phyloP scores from a whole-genome alignment of 805 yeast species.

The Myxozyma neotropica region DNA sequence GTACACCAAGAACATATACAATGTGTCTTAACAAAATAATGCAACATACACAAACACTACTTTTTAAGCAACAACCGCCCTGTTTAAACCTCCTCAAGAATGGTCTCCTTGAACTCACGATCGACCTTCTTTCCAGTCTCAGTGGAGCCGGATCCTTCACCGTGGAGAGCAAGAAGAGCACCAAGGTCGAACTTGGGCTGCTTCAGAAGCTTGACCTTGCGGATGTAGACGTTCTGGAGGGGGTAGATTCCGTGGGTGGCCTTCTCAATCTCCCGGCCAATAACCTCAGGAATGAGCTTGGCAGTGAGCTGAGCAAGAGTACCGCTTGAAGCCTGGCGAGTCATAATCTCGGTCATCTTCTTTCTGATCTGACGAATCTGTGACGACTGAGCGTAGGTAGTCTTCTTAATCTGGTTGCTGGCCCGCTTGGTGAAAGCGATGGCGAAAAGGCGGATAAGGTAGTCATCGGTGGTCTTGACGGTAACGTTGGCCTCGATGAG shows the following conservation, averaged over 20 bases:
- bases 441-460: conserved; percentile 93
- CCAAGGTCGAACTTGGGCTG: conserved; percentile 99
- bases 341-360: conserved; percentile 93
- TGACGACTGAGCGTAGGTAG: conserved; percentile 96
- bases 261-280: conserved; percentile 98
- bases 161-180: conserved; percentile 93
- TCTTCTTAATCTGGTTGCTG: conserved; percentile 95
- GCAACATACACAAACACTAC: conserved; percentile 12
- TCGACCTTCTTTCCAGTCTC: conserved; percentile 97
- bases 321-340: conserved; percentile 92
- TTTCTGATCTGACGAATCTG: conserved; percentile 97
- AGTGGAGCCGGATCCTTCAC: conserved; percentile 86
- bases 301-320: conserved; percentile 96
- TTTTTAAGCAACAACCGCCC: neutral
- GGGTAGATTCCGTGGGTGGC: conserved; percentile 94
- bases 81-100: conserved; percentile 91
- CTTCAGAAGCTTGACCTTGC: conserved; percentile 98
- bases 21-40: conserved; percentile 12
- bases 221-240: conserved; percentile 97
- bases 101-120: conserved; percentile 96
- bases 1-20: conserved; percentile 20
- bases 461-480: conserved; percentile 96
- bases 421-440: conserved; percentile 99
- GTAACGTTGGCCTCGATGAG: conserved; percentile 97
- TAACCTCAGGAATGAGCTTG: conserved; percentile 97